A percentile compares a stretch with the other conserved stretches of the same genome.
Evolutionary conservation across 2,329 filamentous ascomycete species (phyloP).

Genomic region (Cladosporium sp.): DNA sequence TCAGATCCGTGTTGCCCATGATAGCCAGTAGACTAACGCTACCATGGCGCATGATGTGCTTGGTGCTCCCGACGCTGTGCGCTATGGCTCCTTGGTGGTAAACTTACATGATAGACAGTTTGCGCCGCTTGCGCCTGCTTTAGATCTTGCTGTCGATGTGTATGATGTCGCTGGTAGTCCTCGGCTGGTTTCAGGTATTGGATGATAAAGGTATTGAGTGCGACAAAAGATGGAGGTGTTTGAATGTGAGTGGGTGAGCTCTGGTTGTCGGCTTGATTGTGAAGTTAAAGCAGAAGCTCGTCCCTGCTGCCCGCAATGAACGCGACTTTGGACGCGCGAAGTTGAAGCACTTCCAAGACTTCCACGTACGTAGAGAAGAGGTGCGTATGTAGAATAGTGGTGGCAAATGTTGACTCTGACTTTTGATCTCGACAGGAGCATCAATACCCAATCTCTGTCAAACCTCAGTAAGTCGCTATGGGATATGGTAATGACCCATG

Average conservation of each 20-base stretch:
- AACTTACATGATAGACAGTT: neutral
- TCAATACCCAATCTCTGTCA: too few species aligned
- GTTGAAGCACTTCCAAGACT: too few species aligned
- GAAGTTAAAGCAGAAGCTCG: neutral
- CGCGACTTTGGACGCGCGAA: neutral
- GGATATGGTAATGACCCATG: too few species aligned
- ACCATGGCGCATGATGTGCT: neutral
- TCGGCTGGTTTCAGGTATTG: neutral
- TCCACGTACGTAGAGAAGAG: too few species aligned
- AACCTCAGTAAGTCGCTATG: too few species aligned
- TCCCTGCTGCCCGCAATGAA: neutral
- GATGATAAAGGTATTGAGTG: neutral
- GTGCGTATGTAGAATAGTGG: too few species aligned
- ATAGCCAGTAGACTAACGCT: neutral
- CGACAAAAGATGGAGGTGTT: neutral
- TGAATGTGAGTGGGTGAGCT: neutral
- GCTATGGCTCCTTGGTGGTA: too few species aligned
- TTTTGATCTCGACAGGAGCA: too few species aligned
- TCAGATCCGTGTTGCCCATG: neutral
- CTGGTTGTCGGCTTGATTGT: neutral
- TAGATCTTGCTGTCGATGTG: neutral
- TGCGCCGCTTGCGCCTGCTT: neutral
- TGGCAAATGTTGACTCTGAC: too few species aligned
- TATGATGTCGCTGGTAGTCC: neutral
- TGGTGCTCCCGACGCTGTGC: too few species aligned